These are phyloP conservation scores for Lojkania enalia DNA, from an alignment of 2,329 filamentous ascomycete species.

Conservation along the genomic window DNA sequence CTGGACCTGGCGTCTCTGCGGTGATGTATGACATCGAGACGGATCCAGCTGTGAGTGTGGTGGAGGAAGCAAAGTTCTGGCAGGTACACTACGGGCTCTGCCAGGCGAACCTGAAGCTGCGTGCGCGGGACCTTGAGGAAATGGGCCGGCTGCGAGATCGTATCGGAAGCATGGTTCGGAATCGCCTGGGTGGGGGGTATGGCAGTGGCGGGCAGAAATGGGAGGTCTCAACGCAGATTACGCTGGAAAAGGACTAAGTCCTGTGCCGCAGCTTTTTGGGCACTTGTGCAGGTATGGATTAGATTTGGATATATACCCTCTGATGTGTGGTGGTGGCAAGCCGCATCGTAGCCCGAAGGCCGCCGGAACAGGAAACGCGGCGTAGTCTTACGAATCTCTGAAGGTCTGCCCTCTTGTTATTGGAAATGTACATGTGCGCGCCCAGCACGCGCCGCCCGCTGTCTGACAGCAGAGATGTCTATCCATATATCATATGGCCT, in stretches of 20 bases:
- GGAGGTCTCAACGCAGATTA: constrained; percentile 90
- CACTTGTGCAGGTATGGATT: neutral
- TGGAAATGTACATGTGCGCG: neutral
- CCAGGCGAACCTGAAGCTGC: constrained; percentile 89
- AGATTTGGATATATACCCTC: neutral
- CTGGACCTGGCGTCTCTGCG: constrained; percentile 63
- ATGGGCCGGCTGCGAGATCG: constrained; percentile 74
- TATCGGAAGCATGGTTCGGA: constrained; percentile 77
- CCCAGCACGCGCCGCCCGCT: no score
- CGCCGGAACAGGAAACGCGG: neutral
- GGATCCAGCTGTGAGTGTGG: constrained; percentile 72
- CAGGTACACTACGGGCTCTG: constrained; percentile 97
- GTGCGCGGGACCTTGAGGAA: constrained; percentile 66
- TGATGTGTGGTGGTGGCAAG: neutral
- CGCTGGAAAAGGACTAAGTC: constrained; percentile 52
- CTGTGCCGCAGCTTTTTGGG: neutral
- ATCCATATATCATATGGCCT: neutral
- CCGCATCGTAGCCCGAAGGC: neutral
- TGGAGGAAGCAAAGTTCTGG: constrained; percentile 96
- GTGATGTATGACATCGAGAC: constrained; percentile 84
- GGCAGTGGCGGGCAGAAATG: constrained; percentile 80
- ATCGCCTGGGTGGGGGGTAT: constrained; percentile 84
- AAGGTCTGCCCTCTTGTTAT: neutral
- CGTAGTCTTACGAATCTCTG: neutral
- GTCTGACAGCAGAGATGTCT: neutral